These are phyloP conservation scores for Anthostomella pinea DNA, from an alignment of 2,329 filamentous ascomycete genomes.

Conservation along the genomic window DNA sequence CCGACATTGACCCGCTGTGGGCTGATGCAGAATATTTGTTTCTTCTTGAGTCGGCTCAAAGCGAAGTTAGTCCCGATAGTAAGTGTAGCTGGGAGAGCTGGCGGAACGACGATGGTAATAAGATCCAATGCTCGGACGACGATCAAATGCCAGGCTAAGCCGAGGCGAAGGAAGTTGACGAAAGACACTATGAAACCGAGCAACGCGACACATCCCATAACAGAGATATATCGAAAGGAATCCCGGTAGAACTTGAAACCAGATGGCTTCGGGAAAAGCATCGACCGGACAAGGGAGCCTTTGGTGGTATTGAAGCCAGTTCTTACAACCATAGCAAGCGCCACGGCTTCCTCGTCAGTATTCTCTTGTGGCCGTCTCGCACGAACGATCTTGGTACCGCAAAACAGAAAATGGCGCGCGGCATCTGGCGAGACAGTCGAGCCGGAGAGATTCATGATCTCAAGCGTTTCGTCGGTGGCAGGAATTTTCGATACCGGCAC, in stretches of 20 bases:
- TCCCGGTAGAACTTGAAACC: constrained; percentile 99
- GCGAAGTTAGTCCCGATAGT: constrained; percentile 98
- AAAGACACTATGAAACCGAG: constrained; percentile 89
- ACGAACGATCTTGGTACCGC: constrained; percentile 91
- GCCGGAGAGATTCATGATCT: constrained; percentile 71
- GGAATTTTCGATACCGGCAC: constrained; percentile 94
- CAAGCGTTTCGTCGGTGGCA: constrained; percentile 75
- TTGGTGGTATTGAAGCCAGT: constrained; percentile 99
- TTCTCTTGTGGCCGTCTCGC: constrained; percentile 85
- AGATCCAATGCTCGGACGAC: constrained; percentile 88
- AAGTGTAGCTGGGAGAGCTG: constrained; percentile 87
- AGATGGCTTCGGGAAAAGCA: constrained; percentile 97
- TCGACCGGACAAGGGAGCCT: constrained; percentile 89
- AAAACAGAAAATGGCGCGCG: constrained; percentile 88
- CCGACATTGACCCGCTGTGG: constrained; percentile 96
- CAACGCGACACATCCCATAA: constrained; percentile 85
- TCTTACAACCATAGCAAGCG: constrained; percentile 84
- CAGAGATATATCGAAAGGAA: constrained; percentile 95
- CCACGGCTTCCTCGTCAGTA: constrained; percentile 82
- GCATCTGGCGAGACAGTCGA: constrained; percentile 80
- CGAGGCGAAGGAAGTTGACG: constrained; percentile 85
- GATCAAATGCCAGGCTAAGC: constrained; percentile 84
- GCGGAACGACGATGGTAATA: constrained; percentile 96
- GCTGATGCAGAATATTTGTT: constrained; percentile 96
- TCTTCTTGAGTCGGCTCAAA: constrained; percentile 76